Evolutionary conservation across 352 stramenopile species (phyloP).

Genomic region (Pythium utonaiense): DNA sequence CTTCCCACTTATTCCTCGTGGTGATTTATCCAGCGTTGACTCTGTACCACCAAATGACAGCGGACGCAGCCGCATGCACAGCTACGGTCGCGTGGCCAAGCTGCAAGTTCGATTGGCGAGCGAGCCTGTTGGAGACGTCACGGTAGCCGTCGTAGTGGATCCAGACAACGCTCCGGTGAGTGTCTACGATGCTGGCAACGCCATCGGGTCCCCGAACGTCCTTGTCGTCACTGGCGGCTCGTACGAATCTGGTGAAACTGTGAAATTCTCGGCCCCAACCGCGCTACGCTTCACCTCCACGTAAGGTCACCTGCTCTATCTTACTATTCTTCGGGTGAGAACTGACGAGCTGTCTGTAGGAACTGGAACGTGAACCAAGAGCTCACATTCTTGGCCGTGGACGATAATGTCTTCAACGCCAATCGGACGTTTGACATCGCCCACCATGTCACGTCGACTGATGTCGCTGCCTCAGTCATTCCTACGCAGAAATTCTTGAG

Average conservation of each 20-base stretch:
- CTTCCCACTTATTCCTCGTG: conserved; percentile 46
- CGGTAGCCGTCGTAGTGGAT: conserved; percentile 35
- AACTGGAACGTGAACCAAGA: conserved; percentile 56
- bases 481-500: conserved; percentile 30
- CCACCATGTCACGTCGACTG: conserved; percentile 27
- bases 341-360: no score
- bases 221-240: conserved; percentile 28
- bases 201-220: conserved; percentile 9
- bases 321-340: no score
- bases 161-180: conserved; percentile 24
- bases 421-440: conserved; percentile 46
- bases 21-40: conserved; percentile 33
- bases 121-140: conserved; percentile 46
- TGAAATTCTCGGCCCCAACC: conserved; percentile 36
- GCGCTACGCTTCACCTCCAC: conserved; percentile 43
- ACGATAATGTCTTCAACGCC: conserved; percentile 58
- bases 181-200: conserved; percentile 42
- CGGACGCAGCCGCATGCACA: conserved; percentile 56
- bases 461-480: conserved; percentile 23
- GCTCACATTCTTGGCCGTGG: conserved; percentile 49
- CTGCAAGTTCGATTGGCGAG: conserved; percentile 48
- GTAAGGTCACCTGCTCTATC: no score
- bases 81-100: conserved; percentile 26
- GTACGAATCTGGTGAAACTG: conserved; percentile 40
- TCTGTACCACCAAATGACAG: conserved; percentile 34